A percentile compares a stretch with the other conserved stretches of the same genome.
Conservation (phyloP, 2,329 filamentous ascomycete genomes). For the Alternaria metachromatica region DNA sequence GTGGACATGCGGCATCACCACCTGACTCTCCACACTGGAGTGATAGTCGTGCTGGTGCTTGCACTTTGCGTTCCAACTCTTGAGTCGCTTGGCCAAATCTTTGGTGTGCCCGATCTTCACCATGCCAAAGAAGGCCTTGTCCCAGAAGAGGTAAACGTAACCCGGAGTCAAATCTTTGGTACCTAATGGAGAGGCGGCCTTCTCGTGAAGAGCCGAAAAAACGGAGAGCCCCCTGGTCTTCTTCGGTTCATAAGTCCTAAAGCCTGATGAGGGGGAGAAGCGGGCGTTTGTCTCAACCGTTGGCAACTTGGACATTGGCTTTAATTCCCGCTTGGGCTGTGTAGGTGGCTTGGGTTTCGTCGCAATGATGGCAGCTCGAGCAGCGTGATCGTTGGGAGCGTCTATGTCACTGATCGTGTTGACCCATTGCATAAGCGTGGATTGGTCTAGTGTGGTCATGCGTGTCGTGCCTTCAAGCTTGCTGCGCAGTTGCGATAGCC, state of each 20-base stretch:
- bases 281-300: not conserved
- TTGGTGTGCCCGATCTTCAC: constrained; percentile 25
- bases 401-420: not conserved
- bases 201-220: not conserved
- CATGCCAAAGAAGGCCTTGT: constrained; percentile 13
- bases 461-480: not conserved
- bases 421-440: not conserved
- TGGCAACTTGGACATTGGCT: too few species aligned
- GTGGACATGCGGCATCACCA: constrained; percentile 78
- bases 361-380: too few species aligned
- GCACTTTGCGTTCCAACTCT: constrained; percentile 18
- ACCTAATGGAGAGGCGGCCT: constrained; percentile 1
- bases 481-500: not conserved
- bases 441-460: not conserved
- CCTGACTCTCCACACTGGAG: constrained; percentile 38
- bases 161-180: constrained; percentile 5
- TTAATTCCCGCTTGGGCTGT: too few species aligned
- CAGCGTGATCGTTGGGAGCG: too few species aligned
- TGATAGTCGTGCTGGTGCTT: constrained; percentile 13
- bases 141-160: constrained; percentile 28
- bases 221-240: not conserved
- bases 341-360: too few species aligned
- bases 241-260: constrained; percentile 1
- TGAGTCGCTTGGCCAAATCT: constrained; percentile 8
- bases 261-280: not conserved